These are phyloP conservation scores for Trichosporon sp. DNA, from an alignment of 1,284 basidiomycete species.

Conservation along the genomic window DNA sequence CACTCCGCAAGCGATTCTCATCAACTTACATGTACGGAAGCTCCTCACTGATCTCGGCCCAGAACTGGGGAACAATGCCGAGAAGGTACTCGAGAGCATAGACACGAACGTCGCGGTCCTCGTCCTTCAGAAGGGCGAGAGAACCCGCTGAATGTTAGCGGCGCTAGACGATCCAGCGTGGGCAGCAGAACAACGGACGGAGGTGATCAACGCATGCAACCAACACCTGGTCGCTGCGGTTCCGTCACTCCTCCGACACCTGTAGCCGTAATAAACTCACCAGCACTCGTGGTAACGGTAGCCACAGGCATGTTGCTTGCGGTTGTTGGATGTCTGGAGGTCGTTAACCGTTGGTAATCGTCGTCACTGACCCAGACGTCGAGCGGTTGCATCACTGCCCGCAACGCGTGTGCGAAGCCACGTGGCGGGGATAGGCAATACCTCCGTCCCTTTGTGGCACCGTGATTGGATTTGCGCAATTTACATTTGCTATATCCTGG, in stretches of 20 bases:
- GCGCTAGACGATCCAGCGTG: not conserved
- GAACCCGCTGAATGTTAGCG: constrained; percentile 68
- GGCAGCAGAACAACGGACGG: not conserved
- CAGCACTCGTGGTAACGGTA: constrained; percentile 50
- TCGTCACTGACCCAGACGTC: constrained; percentile 8
- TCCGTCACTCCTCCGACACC: not conserved
- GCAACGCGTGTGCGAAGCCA: constrained; percentile 19
- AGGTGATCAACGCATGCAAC: not conserved
- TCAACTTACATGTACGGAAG: constrained; percentile 76
- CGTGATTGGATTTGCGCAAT: not conserved
- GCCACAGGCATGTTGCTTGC: constrained; percentile 46
- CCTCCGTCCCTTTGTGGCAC: constrained; percentile 15
- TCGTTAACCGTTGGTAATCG: constrained; percentile 16
- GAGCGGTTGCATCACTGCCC: constrained; percentile 18
- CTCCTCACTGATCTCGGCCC: constrained; percentile 96
- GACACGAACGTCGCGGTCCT: constrained; percentile 75
- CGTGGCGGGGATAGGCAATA: constrained; percentile 18
- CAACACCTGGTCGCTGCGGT: too few species aligned
- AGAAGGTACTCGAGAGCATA: constrained; percentile 84
- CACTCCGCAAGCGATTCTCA: constrained; percentile 4
- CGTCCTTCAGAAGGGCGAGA: constrained; percentile 84
- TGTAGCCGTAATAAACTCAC: constrained; percentile 28
- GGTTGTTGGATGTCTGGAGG: constrained; percentile 13
- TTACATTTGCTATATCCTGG: not conserved
- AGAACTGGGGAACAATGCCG: constrained; percentile 84